These are phyloP conservation scores for Catharanthus roseus DNA, from an alignment of 257 asterid genomes.

Conservation along the genomic window DNA sequence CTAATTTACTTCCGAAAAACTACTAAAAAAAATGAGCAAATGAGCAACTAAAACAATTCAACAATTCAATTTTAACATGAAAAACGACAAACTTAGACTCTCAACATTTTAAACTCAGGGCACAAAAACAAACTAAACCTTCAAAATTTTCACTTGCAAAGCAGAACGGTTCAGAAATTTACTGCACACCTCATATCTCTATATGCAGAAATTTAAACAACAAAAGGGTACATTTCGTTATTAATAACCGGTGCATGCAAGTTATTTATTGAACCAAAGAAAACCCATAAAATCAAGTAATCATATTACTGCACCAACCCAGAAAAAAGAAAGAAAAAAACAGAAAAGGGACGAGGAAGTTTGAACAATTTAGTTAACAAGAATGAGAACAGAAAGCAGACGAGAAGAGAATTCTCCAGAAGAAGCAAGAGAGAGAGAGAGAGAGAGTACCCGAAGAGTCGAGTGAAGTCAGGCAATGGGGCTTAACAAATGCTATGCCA, in stretches of 20 bases:
- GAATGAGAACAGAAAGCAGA: not conserved
- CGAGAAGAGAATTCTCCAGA: not conserved
- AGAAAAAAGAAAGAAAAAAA: not conserved
- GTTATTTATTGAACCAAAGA: too few relatives aligned
- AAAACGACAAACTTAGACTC: not conserved
- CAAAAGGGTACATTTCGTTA: not conserved
- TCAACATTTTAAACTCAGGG: too few relatives aligned
- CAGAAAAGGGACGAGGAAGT: not conserved
- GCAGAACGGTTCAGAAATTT: not conserved
- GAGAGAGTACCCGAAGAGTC: not conserved
- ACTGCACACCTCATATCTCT: not conserved
- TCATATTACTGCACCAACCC: not conserved
- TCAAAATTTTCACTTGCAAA: not conserved
- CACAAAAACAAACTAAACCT: too few relatives aligned
- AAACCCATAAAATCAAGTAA: not conserved
- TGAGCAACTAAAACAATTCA: not conserved
- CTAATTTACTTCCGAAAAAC: not conserved
- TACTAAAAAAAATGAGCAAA: not conserved
- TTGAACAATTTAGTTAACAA: not conserved
- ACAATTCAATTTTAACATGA: not conserved
- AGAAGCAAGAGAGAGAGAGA: not conserved
- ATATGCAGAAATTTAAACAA: not conserved
- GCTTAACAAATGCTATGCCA: too few relatives aligned
- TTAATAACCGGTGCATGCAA: too few relatives aligned
- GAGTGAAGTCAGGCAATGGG: not conserved